Evolutionary conservation across 345 rosid species (phyloP).

Genomic region (Hibiscus tridactylites): DNA sequence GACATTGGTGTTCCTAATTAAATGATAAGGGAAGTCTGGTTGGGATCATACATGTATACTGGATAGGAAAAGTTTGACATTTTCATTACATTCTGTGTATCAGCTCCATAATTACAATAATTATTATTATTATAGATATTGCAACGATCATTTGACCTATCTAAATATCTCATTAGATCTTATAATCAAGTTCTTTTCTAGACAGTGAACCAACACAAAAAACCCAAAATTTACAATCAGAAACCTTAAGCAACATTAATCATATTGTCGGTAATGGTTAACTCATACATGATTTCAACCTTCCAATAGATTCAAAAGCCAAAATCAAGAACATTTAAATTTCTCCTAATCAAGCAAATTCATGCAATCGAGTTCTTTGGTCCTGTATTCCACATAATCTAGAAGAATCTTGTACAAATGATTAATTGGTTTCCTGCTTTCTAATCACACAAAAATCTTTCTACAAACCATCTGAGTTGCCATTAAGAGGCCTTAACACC

Average conservation of each 20-base stretch:
- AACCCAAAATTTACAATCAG: neutral
- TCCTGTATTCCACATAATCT: neutral
- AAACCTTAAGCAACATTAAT: neutral
- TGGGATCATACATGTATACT: neutral
- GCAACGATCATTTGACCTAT: neutral
- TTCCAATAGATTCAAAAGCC: too few species aligned
- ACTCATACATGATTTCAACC: too few species aligned
- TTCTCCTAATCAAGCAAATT: too few species aligned
- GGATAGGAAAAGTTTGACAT: neutral
- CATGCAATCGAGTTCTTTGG: too few species aligned
- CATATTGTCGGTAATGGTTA: neutral
- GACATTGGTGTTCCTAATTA: neutral
- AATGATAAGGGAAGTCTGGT: neutral
- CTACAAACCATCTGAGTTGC: neutral
- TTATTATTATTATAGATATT: neutral
- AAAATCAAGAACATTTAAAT: too few species aligned
- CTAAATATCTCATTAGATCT: neutral
- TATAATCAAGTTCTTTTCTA: neutral
- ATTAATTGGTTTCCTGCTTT: neutral
- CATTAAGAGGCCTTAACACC: neutral
- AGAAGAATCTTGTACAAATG: neutral
- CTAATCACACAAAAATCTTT: neutral
- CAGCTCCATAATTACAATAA: neutral
- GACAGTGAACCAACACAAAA: neutral
- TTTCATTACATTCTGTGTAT: neutral